A percentile compares a stretch with the other conserved stretches of the same genome.
Evolutionary conservation across 2,329 filamentous ascomycete species (phyloP).

Genomic region (Gyromitra esculenta): DNA sequence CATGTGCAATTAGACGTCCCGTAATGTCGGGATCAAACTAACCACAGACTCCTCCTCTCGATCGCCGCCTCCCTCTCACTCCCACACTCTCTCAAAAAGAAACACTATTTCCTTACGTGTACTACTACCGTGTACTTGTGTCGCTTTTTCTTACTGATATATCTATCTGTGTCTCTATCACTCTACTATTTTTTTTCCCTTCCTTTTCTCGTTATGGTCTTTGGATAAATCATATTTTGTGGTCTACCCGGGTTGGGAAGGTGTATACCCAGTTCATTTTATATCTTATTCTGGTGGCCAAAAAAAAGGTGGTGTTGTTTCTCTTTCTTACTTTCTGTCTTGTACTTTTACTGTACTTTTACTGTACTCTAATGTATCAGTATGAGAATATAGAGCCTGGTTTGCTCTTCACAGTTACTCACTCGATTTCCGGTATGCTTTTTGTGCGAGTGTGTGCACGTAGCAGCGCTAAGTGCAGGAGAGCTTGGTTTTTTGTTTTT

Average conservation of each 20-base stretch:
- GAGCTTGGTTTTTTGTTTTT: too few species aligned
- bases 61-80: not conserved
- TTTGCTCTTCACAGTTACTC: conserved; percentile 32
- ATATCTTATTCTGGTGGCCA: not conserved
- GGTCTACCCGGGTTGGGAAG: not conserved
- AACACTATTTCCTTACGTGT: conserved; percentile 14
- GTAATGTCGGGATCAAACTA: conserved; percentile 14
- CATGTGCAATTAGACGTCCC: not conserved
- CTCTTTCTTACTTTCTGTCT: not conserved
- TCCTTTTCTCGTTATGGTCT: not conserved
- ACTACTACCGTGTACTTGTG: conserved; percentile 13
- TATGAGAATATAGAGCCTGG: conserved; percentile 33
- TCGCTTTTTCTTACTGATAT: not conserved
- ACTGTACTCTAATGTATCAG: conserved; percentile 25
- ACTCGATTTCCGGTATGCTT: not conserved
- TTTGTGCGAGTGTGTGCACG: not conserved
- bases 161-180: not conserved
- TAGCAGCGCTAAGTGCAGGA: not conserved
- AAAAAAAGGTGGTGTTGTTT: conserved; percentile 7
- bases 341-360: conserved; percentile 9
- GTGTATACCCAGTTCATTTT: not conserved
- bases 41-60: not conserved
- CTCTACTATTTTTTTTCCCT: not conserved
- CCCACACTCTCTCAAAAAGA: not conserved
- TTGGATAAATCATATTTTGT: not conserved